Base-by-base conservation (phyloP, 75 land plant species). In the Larix kaempferi region DNA sequence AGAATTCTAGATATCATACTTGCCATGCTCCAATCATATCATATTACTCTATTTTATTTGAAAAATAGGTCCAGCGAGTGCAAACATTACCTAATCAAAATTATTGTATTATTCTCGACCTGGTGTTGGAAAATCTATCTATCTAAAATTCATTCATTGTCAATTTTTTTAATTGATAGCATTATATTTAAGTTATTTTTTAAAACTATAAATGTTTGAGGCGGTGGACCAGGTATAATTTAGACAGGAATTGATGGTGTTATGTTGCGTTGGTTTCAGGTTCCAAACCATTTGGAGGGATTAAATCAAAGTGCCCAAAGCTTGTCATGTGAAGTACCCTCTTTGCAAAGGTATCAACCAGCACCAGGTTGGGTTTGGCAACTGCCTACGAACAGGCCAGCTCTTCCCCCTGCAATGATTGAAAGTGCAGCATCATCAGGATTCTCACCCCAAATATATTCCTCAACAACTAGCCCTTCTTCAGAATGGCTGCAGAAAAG, bases 381-480 rank as follows among this genome's bases (percentile, higher is more conserved):
- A 22, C 22, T 23, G 79, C 75, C 37, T 17, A 23, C 41, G 8
- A 37, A 74, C 74, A 74, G 79, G 33, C 78, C 71, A 21, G 54
- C 62, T 49, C 35, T 56, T 41, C 56, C 56, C 64, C 78, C 83
- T 57, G 72, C 73, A 79, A 83, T 84, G 67, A 64, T 86, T 84
- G 63, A 49, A 49, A 49, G 80, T 78, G 91, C 91, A 90, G 89
- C 91, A 90, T 87, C 91, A 90, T 90, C 91, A 90, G 87, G 91
- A 90, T 90, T 90, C 91, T 76, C 60, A 61, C 57, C 33, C 84
- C 76, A 71, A 78, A 69, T 12, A 22, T 11, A 10, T 49, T 49
- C 37, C 2, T 56, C 27, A 55, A 64, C 78, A n/a, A 60, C 39
- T 37, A 21, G 55, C 12, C 4, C 77, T 62, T 25, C 78, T 76